Conservation (phyloP, 495 filamentous ascomycete genomes). For the Lichina pygmaea region DNA sequence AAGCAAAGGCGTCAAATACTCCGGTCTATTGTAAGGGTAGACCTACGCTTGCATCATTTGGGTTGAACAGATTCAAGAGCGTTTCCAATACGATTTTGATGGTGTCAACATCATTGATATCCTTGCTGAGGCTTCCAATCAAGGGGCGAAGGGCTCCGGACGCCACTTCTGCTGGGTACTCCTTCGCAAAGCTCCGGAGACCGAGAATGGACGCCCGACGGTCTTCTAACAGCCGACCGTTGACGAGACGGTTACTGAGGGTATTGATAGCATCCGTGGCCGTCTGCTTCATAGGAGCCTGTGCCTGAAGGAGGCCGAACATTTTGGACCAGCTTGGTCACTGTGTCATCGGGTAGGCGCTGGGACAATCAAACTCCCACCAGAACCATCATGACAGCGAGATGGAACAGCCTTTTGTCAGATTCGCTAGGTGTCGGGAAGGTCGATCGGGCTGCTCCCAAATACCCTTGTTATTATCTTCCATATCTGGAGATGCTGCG, state of each 20-base stretch:
- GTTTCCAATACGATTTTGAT: slow-evolving; percentile 87
- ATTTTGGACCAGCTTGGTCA: slow-evolving; percentile 14
- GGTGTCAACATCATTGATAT: slow-evolving; percentile 89
- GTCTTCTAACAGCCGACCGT: slow-evolving; percentile 77
- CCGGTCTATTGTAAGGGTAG: neutral
- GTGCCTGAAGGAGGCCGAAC: slow-evolving; percentile 64
- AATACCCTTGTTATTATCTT: too few species aligned
- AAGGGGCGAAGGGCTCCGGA: slow-evolving; percentile 67
- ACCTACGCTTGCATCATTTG: slow-evolving; percentile 40
- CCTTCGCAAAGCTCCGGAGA: slow-evolving; percentile 80
- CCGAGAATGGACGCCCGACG: slow-evolving; percentile 79
- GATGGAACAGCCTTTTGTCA: too few species aligned
- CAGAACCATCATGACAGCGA: too few species aligned
- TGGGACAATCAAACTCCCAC: too few species aligned
- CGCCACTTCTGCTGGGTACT: slow-evolving; percentile 89
- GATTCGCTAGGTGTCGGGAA: too few species aligned
- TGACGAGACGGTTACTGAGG: slow-evolving; percentile 61
- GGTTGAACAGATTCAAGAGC: slow-evolving; percentile 70
- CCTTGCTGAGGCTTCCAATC: slow-evolving; percentile 60
- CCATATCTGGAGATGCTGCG: too few species aligned
- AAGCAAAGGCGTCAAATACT: neutral
- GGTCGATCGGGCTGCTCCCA: too few species aligned
- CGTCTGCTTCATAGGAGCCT: slow-evolving; percentile 86
- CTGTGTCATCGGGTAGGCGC: too few species aligned
- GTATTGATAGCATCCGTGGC: slow-evolving; percentile 80